Evolutionary conservation across 352 stramenopile genomes (phyloP), one percentile per base, ranked within the genome.

Genomic region (Phytophthora aleatoria): DNA sequence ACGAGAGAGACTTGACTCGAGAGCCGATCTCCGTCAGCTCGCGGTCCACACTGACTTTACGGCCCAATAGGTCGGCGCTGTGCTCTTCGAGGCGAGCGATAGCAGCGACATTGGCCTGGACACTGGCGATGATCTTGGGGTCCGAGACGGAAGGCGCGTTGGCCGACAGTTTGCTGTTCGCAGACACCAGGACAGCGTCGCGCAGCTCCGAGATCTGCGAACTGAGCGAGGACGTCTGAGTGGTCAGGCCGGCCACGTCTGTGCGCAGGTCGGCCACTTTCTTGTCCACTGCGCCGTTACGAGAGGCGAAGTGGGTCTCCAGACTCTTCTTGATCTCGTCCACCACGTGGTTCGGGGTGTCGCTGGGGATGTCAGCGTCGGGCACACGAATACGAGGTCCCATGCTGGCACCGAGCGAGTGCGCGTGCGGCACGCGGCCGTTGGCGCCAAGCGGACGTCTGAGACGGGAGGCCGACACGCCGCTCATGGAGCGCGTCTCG

Each of bases 31-130:
- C 80, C 28, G 76, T 68, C 13, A 92, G 49, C 28, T 92, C 84
- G 44, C 87, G 72, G 36, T 92, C 84, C 15, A 88, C 70, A 42
- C 69, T 72, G 2, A 83, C 79, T 63, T 89, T 88, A 69, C 78
- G 90, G 7, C 75, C 77, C 5, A 92, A 61, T 36, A 92, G 47
- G 30, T 79, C 76, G 6, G 74, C 75, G 53, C 83, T 91, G 50
- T 92, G 82, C 62, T 89, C 85, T 54, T 94, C 86, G 11, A 94
- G 73, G 45, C 86, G 79, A 41, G 68, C 61, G 39, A 92, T 89
- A 24, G 81, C 81, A 11, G 87, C 78, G 27, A 70, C 50, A 28
- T 81, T 75, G 20, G 85, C 79, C 16, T 74, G 63, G 0, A 87
- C 61, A 27, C 60, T 74, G 27, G 76, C 70, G 20, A 83, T 50